Evolutionary conservation across 768 basidiomycete genomes (phyloP).

Genomic region (Tephrocybe sp.): DNA sequence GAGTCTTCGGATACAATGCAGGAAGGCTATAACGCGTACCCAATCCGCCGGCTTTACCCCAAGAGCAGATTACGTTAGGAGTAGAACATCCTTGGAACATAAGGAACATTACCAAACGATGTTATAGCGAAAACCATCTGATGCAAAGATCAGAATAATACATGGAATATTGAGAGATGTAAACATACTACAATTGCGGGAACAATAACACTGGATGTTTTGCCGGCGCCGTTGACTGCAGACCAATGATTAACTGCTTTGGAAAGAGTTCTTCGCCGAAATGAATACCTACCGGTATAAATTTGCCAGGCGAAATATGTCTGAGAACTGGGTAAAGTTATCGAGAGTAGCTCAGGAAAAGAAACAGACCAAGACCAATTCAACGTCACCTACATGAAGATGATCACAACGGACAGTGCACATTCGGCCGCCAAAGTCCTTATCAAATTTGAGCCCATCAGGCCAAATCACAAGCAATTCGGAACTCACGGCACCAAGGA

Average conservation of each 20-base stretch:
- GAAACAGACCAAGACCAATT: background rate
- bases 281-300: constrained; percentile 21
- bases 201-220: constrained; percentile 6
- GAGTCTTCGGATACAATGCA: too few species aligned
- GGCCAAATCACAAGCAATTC: background rate
- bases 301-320: constrained; percentile 34
- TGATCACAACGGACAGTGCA: constrained; percentile 32
- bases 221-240: constrained; percentile 4
- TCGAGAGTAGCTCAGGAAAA: background rate
- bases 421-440: constrained; percentile 35
- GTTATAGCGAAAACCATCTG: constrained; percentile 9
- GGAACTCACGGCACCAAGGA: constrained; percentile 28
- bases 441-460: background rate
- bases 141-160: background rate
- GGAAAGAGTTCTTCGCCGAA: background rate
- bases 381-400: constrained; percentile 27
- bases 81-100: background rate
- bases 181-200: constrained; percentile 14
- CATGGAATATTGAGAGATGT: background rate
- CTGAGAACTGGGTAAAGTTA: constrained; percentile 29
- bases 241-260: background rate
- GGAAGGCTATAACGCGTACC: background rate
- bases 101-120: constrained; percentile 1
- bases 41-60: background rate
- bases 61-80: background rate